A percentile compares a stretch with the other conserved stretches of the same genome.
These are phyloP conservation scores for Cyclocybe aegerita DNA, from an alignment of 768 basidiomycete genomes.

Conservation along the genomic window DNA sequence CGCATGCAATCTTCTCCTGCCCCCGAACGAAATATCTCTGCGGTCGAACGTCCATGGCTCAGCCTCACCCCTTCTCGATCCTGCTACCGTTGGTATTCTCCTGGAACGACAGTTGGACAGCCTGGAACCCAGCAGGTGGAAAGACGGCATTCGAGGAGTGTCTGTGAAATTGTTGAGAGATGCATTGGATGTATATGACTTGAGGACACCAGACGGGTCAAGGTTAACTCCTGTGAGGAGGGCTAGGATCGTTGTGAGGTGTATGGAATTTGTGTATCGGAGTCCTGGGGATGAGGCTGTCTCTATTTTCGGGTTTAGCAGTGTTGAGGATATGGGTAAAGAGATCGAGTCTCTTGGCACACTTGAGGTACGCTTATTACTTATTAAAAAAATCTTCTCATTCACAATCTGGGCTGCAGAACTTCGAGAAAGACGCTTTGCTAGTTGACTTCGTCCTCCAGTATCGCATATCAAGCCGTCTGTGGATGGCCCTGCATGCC, in stretches of 20 bases:
- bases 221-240: slow-evolving; percentile 52
- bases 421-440: slow-evolving; percentile 30
- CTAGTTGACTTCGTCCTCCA: slow-evolving; percentile 38
- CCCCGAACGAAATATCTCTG: slow-evolving; percentile 50
- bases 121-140: slow-evolving; percentile 56
- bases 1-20: slow-evolving; percentile 62
- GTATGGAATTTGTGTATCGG: slow-evolving; percentile 53
- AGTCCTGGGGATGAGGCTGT: slow-evolving; percentile 20
- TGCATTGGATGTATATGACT: slow-evolving; percentile 48
- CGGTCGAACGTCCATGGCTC: slow-evolving; percentile 11
- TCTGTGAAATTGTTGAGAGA: slow-evolving; percentile 46
- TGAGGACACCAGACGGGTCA: slow-evolving; percentile 12
- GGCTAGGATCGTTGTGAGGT: slow-evolving; percentile 53
- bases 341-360: slow-evolving; percentile 43
- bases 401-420: slow-evolving; percentile 18
- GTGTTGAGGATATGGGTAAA: slow-evolving; percentile 34
- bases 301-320: slow-evolving; percentile 25
- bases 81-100: slow-evolving; percentile 47
- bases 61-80: slow-evolving; percentile 14
- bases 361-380: slow-evolving; percentile 35
- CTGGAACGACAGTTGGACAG: slow-evolving; percentile 61
- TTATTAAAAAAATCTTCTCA: background rate
- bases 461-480: slow-evolving; percentile 53
- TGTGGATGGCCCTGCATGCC: slow-evolving; percentile 72
- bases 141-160: slow-evolving; percentile 48